These are phyloP conservation scores for Xylaria sp. DNA, from an alignment of 2,329 filamentous ascomycete genomes.

Conservation along the genomic window DNA sequence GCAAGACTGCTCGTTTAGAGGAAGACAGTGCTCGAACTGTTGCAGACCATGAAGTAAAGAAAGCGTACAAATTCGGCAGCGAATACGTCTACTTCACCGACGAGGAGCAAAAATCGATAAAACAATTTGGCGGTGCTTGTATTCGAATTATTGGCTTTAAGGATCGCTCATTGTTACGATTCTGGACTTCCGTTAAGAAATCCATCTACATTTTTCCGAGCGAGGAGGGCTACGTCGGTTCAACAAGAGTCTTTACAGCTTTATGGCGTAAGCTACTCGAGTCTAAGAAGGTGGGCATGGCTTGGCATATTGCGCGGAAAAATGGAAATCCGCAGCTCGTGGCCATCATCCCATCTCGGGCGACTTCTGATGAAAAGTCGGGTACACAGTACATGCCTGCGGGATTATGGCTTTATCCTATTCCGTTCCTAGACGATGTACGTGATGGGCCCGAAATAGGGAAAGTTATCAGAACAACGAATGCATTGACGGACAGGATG, in stretches of 20 bases:
- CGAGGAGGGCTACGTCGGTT: slow-evolving; percentile 89
- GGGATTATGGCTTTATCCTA: slow-evolving; percentile 86
- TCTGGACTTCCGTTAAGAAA: slow-evolving; percentile 87
- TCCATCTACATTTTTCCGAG: slow-evolving; percentile 94
- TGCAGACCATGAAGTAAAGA: slow-evolving; percentile 83
- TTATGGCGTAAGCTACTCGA: slow-evolving; percentile 86
- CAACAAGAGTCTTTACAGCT: slow-evolving; percentile 90
- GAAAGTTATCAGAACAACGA: slow-evolving; percentile 66
- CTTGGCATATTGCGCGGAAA: slow-evolving; percentile 86
- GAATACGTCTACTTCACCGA: slow-evolving; percentile 86
- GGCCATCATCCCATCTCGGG: slow-evolving; percentile 80
- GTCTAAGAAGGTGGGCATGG: slow-evolving; percentile 82
- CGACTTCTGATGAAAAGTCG: slow-evolving; percentile 70
- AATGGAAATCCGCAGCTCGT: slow-evolving; percentile 84
- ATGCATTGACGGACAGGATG: slow-evolving; percentile 83
- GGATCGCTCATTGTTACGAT: slow-evolving; percentile 74
- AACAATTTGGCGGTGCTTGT: slow-evolving; percentile 81
- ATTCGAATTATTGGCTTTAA: slow-evolving; percentile 97
- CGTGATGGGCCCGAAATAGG: slow-evolving; percentile 74
- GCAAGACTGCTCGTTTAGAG: slow-evolving; percentile 78
- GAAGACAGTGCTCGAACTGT: slow-evolving; percentile 81
- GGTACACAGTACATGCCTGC: slow-evolving; percentile 78
- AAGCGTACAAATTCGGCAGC: slow-evolving; percentile 95
- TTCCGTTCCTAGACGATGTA: slow-evolving; percentile 91
- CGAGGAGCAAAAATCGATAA: slow-evolving; percentile 82